Evolutionary conservation across 352 stramenopile species (phyloP), one percentile per base, ranked within the genome.

Genomic region (Plasmopara muralis): DNA sequence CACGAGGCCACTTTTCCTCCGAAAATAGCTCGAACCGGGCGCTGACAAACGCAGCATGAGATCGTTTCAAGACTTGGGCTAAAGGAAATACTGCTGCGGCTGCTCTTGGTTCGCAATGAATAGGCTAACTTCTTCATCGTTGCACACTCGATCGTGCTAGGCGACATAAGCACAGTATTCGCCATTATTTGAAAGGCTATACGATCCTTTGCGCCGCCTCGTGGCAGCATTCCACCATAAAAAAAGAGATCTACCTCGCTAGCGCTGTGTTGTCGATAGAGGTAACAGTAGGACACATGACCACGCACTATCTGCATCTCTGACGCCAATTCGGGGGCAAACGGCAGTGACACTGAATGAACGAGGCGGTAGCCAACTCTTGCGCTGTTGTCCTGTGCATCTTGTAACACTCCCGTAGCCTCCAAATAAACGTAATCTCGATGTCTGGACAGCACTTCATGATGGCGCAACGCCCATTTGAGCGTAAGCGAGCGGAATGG

Each of bases 121-220:
- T 79, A 84, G 52, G 73, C 66, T 40, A 88, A 56, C 51, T 88
- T 88, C 61, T 86, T 86, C 66, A 88, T 82, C 62, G 78, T 70
- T 7, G 74, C 72, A 46, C 69, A 78, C 66, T 88, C 52, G 57
- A 76, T 34, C 35, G 55, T 57, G 38, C 58, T 70, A 9, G 72
- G 63, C 4, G 66, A 74, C 8, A 58, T 60, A 25, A 80, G 43
- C 44, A 80, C 60, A 20, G 72, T 63, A 28, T 86, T 71, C 0
- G 75, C 66, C 1, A 64, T 77, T 30, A 88, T 35, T 12, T 60
- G 64, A 38, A 83, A 62, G 14, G 66, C 63, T 15, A 73, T 35
- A 14, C 71, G 68, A 43, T 86, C 74, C 18, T 71, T 71, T 13
- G 66, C 71, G 25, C 66, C 72, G 14, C 77, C 74, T 15, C 57